A percentile compares a stretch with the other conserved stretches of the same genome.
Evolutionary conservation across 2,329 filamentous ascomycete species (phyloP).

Genomic region (Pseudocercospora fijiensis): DNA sequence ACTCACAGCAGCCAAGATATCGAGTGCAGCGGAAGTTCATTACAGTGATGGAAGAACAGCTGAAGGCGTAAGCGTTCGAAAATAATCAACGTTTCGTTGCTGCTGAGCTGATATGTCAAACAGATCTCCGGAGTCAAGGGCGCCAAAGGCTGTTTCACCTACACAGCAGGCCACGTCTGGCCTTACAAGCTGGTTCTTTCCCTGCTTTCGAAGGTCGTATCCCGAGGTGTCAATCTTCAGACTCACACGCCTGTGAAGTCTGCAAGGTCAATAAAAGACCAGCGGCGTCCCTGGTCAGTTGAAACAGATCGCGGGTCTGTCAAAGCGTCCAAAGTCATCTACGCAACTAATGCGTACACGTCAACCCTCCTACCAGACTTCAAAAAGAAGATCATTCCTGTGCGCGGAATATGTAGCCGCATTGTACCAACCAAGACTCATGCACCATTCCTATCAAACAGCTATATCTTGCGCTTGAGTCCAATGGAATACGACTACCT

Average conservation of each 20-base stretch:
- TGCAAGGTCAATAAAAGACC: slow-evolving; percentile 69
- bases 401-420: slow-evolving; percentile 52
- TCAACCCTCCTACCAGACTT: slow-evolving; percentile 36
- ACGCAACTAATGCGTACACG: slow-evolving; percentile 35
- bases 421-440: slow-evolving; percentile 19
- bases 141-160: slow-evolving; percentile 39
- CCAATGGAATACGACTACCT: slow-evolving; percentile 41
- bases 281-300: slow-evolving; percentile 19
- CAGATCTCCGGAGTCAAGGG: slow-evolving; percentile 43
- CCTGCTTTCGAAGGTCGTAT: slow-evolving; percentile 27
- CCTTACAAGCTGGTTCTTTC: slow-evolving; percentile 35
- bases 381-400: slow-evolving; percentile 36
- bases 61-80: slow-evolving; percentile 29
- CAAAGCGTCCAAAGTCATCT: slow-evolving; percentile 35
- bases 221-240: slow-evolving; percentile 66
- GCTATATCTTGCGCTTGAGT: slow-evolving; percentile 30
- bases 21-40: slow-evolving; percentile 35
- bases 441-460: slow-evolving; percentile 31
- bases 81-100: background rate
- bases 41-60: slow-evolving; percentile 34
- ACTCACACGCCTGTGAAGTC: slow-evolving; percentile 67
- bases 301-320: slow-evolving; percentile 30
- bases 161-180: slow-evolving; percentile 52
- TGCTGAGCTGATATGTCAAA: slow-evolving; percentile 6
- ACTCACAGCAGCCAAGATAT: slow-evolving; percentile 34